These are phyloP conservation scores for Raffaelea deltoideospora DNA, from an alignment of 2,329 filamentous ascomycete species.

Conservation along the genomic window DNA sequence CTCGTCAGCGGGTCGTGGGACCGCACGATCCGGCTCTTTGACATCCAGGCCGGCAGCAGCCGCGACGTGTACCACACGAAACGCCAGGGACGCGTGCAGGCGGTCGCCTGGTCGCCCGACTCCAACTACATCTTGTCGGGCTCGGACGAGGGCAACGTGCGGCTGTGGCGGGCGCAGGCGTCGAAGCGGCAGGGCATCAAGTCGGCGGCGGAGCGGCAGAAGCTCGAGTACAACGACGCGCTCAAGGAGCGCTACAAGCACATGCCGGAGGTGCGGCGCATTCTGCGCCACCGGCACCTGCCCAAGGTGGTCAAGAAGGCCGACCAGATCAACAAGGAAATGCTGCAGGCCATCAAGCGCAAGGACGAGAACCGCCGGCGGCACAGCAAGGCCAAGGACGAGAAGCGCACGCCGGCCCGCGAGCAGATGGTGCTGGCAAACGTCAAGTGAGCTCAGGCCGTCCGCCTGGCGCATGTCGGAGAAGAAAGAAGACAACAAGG, in stretches of 20 bases:
- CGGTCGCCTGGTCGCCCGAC: constrained; percentile 48
- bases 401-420: constrained; percentile 39
- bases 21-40: constrained; percentile 76
- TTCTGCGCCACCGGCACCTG: constrained; percentile 79
- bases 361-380: constrained; percentile 88
- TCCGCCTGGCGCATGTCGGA: background rate
- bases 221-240: constrained; percentile 81
- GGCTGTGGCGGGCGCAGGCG: constrained; percentile 75
- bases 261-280: constrained; percentile 91
- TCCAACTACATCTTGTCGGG: constrained; percentile 80
- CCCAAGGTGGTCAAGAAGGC: constrained; percentile 94
- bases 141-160: constrained; percentile 82
- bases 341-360: constrained; percentile 74
- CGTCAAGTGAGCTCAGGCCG: constrained; percentile 30
- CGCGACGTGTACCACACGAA: constrained; percentile 95
- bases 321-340: constrained; percentile 81
- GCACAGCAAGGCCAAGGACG: constrained; percentile 72
- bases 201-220: constrained; percentile 67
- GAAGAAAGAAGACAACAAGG: background rate
- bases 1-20: constrained; percentile 83
- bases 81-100: constrained; percentile 81
- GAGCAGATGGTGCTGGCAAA: constrained; percentile 80
- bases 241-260: constrained; percentile 74
- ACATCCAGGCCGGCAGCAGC: constrained; percentile 63
- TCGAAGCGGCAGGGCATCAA: constrained; percentile 75